phyloP scores from a whole-genome alignment of 2,329 filamentous ascomycete genomes.

The Apiospora kogelbergensis region DNA sequence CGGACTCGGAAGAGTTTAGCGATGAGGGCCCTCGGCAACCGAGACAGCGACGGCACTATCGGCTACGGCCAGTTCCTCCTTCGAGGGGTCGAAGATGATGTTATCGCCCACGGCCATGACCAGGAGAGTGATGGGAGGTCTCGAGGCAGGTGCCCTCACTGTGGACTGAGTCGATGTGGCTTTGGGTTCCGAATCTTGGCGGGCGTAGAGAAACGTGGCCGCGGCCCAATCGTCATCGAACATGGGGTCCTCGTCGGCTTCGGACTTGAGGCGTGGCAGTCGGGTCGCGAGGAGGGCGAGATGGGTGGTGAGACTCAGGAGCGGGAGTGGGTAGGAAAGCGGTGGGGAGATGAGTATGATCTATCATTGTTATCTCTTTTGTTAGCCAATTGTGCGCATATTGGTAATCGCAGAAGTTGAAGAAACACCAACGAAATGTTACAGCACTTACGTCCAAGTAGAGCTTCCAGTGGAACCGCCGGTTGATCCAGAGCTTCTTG shows the following conservation, averaged over 20 bases:
- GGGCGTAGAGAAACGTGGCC: constrained; percentile 73
- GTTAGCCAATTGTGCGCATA: neutral
- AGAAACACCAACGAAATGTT: neutral
- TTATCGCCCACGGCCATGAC: constrained; percentile 85
- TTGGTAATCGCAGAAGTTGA: neutral
- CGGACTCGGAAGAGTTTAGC: neutral
- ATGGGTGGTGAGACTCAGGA: constrained; percentile 90
- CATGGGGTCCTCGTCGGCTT: constrained; percentile 91
- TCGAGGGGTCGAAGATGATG: constrained; percentile 89
- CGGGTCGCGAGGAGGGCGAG: constrained; percentile 87
- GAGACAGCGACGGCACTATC: constrained; percentile 87
- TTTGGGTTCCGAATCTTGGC: constrained; percentile 28
- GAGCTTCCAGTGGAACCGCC: constrained; percentile 91
- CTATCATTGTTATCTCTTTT: constrained; percentile 43
- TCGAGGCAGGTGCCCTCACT: constrained; percentile 21
- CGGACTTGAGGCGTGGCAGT: constrained; percentile 81
- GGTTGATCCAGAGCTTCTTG: constrained; percentile 80
- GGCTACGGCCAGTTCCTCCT: constrained; percentile 90
- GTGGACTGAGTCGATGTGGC: constrained; percentile 13
- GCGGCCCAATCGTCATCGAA: constrained; percentile 98
- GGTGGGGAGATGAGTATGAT: constrained; percentile 91
- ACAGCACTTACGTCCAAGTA: constrained; percentile 78
- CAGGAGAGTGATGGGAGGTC: constrained; percentile 86
- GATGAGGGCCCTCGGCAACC: constrained; percentile 50
- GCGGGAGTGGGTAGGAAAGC: constrained; percentile 82